Evolutionary conservation across 768 basidiomycete genomes (phyloP).

Genomic region (Auriscalpium vulgare): DNA sequence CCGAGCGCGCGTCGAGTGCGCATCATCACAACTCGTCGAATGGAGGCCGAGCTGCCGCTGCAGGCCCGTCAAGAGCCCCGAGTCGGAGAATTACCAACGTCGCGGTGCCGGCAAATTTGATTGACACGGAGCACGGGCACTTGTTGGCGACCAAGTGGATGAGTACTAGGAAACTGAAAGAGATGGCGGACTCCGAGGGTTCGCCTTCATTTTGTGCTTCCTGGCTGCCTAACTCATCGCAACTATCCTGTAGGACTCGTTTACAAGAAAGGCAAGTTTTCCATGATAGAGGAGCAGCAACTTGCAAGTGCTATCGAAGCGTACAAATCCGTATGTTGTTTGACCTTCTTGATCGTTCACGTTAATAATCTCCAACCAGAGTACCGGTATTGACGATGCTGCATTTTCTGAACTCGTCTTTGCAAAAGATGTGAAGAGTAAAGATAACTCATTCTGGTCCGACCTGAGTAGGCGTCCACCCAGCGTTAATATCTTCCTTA

Average conservation of each 20-base stretch:
- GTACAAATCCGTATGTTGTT: constrained; percentile 45
- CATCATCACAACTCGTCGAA: neutral
- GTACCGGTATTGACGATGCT: constrained; percentile 42
- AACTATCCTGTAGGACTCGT: constrained; percentile 49
- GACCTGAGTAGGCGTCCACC: constrained; percentile 55
- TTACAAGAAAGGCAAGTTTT: constrained; percentile 86
- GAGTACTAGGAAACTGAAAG: constrained; percentile 56
- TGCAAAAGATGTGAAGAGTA: constrained; percentile 48
- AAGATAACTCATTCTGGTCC: constrained; percentile 65
- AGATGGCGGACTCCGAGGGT: constrained; percentile 68
- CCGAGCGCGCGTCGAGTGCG: neutral
- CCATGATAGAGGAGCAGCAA: constrained; percentile 65
- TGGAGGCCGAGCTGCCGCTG: neutral
- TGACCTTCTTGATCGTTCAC: neutral
- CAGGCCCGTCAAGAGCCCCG: neutral
- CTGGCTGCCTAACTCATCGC: neutral
- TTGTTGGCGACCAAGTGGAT: constrained; percentile 78
- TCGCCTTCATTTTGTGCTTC: neutral
- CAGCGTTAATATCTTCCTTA: too few relatives aligned
- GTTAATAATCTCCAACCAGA: constrained; percentile 25
- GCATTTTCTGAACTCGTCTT: constrained; percentile 61
- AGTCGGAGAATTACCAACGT: neutral
- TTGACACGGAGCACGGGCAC: constrained; percentile 50
- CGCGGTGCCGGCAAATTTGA: constrained; percentile 28
- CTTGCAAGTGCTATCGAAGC: constrained; percentile 55